Conservation (phyloP, 2,329 filamentous ascomycete species). For the Fusarium temperatum region DNA sequence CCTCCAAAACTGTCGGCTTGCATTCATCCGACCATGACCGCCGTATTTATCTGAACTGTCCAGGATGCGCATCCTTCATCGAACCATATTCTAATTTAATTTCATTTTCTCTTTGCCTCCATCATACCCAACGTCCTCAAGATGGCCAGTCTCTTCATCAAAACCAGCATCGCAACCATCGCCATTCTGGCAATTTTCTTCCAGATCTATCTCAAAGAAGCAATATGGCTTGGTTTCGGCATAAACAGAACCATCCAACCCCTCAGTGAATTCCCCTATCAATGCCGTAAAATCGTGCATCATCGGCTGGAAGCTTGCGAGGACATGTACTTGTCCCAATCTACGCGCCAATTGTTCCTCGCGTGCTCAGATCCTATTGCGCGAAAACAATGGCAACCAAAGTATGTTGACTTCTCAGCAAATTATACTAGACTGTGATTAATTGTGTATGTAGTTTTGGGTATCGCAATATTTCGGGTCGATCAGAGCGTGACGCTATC, state of each 20-base stretch:
- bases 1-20: neutral
- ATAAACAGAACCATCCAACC: slow-evolving; percentile 33
- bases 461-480: slow-evolving; percentile 40
- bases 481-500: slow-evolving; percentile 45
- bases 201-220: slow-evolving; percentile 35
- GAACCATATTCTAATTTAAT: neutral
- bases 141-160: slow-evolving; percentile 23
- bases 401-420: neutral
- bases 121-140: accelerated
- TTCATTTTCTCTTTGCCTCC: neutral
- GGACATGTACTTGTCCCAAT: slow-evolving; percentile 40
- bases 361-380: slow-evolving; percentile 34
- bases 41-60: accelerated
- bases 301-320: slow-evolving; percentile 35
- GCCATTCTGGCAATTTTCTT: slow-evolving; percentile 31
- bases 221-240: slow-evolving; percentile 36
- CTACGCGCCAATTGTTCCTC: slow-evolving; percentile 37
- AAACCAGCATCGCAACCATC: slow-evolving; percentile 19
- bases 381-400: slow-evolving; percentile 32
- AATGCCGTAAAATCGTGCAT: slow-evolving; percentile 35
- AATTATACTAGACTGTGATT: neutral
- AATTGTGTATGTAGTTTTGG: slow-evolving; percentile 12
- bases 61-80: neutral
- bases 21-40: neutral
- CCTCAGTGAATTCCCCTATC: slow-evolving; percentile 38